phyloP scores from a whole-genome alignment of 306 rosid species.

The Sechiopsis laciniata region DNA sequence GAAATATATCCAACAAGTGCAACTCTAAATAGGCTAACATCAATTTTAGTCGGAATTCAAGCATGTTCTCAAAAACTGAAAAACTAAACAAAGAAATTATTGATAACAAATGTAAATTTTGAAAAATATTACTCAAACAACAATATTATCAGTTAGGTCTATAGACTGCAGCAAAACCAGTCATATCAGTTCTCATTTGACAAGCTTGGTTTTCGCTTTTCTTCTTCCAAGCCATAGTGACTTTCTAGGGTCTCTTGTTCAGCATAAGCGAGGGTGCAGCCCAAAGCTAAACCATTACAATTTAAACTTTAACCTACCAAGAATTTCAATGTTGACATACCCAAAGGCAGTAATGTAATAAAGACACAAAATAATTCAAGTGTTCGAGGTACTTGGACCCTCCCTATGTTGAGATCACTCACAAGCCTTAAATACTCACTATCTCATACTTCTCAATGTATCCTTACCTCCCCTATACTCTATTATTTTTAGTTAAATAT shows the following conservation, averaged over 20 bases:
- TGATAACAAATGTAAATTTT: neutral
- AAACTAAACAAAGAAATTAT: neutral
- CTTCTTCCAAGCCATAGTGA: neutral
- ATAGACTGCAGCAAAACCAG: neutral
- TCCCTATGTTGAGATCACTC: too few species aligned
- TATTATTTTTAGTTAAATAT: too few species aligned
- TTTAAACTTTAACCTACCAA: neutral
- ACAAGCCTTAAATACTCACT: too few species aligned
- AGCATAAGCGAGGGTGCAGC: neutral
- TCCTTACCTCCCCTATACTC: too few species aligned
- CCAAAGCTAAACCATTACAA: neutral
- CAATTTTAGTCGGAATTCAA: neutral
- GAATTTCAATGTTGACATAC: neutral
- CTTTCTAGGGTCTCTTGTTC: neutral
- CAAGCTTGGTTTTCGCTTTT: neutral
- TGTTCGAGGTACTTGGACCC: too few species aligned
- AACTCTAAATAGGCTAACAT: neutral
- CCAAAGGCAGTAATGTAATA: neutral
- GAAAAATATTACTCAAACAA: neutral
- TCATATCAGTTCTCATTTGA: neutral
- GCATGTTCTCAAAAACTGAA: neutral
- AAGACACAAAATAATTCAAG: too few species aligned
- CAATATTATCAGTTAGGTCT: neutral
- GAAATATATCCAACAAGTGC: neutral
- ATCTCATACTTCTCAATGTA: too few species aligned